Conservation (phyloP, 108 stramenopile genomes). For the Stephanodiscus minutulus region DNA sequence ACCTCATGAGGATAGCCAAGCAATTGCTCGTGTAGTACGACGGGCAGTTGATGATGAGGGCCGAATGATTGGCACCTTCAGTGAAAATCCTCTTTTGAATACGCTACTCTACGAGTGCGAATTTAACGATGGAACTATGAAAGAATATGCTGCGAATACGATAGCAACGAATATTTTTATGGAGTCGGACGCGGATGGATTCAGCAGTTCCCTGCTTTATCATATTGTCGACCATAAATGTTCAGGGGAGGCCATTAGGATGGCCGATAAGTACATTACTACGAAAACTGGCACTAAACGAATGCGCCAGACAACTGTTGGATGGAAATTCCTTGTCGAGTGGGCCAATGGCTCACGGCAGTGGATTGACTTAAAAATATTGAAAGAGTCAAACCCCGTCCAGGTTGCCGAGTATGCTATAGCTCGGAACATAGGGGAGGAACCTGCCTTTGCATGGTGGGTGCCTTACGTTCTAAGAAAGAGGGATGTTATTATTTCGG, state of each 20-base stretch:
- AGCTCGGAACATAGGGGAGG: background rate
- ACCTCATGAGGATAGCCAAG: background rate
- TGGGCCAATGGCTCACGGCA: constrained; percentile 11
- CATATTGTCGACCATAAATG: background rate
- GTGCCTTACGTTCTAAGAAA: constrained; percentile 7
- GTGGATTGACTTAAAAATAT: no score
- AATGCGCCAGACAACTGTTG: constrained; percentile 9
- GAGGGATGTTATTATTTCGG: background rate
- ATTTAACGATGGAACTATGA: constrained; percentile 20
- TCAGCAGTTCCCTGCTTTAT: background rate
- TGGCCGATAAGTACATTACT: background rate
- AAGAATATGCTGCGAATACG: constrained; percentile 16
- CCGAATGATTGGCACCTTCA: constrained; percentile 23
- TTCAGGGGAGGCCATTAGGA: constrained; percentile 1
- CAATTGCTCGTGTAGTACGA: constrained; percentile 30
- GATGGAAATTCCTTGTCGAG: constrained; percentile 29
- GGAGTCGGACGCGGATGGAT: constrained; percentile 3
- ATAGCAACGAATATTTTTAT: constrained; percentile 16
- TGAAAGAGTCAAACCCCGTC: constrained; percentile 36
- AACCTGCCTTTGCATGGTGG: constrained; percentile 1
- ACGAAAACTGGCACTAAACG: constrained; percentile 3
- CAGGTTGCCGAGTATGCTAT: background rate
- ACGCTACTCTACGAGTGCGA: constrained; percentile 17
- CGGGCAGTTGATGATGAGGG: constrained; percentile 37
- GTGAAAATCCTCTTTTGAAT: constrained; percentile 23